phyloP scores from a whole-genome alignment of 2,329 filamentous ascomycete genomes.

The Aspergillus pseudonomiae region DNA sequence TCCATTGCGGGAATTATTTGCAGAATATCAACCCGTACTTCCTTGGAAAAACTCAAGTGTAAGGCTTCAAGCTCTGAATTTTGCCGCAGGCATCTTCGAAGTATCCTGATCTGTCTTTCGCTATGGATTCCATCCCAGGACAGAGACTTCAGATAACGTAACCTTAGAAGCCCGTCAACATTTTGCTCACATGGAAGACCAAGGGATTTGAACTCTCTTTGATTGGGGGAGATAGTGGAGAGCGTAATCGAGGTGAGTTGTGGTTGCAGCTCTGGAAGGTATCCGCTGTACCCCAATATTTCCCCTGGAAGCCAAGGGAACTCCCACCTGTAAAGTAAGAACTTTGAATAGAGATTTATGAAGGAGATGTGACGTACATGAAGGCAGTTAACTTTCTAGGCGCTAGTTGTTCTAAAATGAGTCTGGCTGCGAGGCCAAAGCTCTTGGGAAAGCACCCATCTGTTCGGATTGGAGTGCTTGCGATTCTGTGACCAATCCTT shows the following conservation, averaged over 20 bases:
- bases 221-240: not conserved
- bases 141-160: not conserved
- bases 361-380: not conserved
- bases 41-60: not conserved
- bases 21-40: not conserved
- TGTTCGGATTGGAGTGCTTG: not conserved
- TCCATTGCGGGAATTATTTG: not conserved
- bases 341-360: not conserved
- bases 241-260: not conserved
- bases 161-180: not conserved
- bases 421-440: not conserved
- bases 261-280: not conserved
- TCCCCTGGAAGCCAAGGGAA: not conserved
- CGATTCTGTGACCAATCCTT: too few species aligned
- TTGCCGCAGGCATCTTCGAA: not conserved
- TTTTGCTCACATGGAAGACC: not conserved
- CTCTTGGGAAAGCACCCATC: not conserved
- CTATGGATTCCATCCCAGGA: not conserved
- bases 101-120: not conserved
- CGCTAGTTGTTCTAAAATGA: not conserved
- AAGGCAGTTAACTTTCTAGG: not conserved
- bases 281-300: not conserved
- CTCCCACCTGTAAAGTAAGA: not conserved
- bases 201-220: too few species aligned
- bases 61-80: not conserved